phyloP scores from a whole-genome alignment of 805 yeast genomes.

The Wickerhamomyces sydowiorum region DNA sequence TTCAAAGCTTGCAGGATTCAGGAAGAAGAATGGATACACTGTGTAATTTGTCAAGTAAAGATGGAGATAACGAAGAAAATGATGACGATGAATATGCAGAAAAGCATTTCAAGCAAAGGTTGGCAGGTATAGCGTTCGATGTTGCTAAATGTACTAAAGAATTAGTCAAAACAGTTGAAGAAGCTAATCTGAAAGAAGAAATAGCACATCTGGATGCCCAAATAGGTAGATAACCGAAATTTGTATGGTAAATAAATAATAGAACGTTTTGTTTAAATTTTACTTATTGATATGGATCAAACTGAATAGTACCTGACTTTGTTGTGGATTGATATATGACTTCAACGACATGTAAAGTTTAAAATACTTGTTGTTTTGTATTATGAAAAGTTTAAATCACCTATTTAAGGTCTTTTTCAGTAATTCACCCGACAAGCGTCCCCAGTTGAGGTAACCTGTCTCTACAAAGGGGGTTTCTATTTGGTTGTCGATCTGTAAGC shows the following conservation, averaged over 20 bases:
- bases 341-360: no score
- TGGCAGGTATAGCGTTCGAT: conserved; percentile 94
- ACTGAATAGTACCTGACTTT: no score
- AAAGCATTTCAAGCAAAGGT: conserved; percentile 83
- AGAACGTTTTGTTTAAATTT: neutral
- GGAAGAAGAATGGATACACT: conserved; percentile 73
- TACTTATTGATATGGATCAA: no score
- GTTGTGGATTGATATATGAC: no score
- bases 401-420: no score
- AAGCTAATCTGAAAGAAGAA: conserved; percentile 83
- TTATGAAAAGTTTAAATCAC: no score
- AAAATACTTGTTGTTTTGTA: no score
- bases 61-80: conserved; percentile 26
- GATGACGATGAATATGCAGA: conserved; percentile 69
- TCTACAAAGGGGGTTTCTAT: no score
- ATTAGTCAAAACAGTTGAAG: conserved; percentile 92
- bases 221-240: conserved; percentile 7
- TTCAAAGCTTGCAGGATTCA: conserved; percentile 80
- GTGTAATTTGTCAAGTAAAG: conserved; percentile 35
- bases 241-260: neutral
- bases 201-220: conserved; percentile 76
- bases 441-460: no score
- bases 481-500: no score
- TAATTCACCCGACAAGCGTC: no score
- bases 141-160: conserved; percentile 96